phyloP scores from a whole-genome alignment of 768 basidiomycete species.

The Lanmaoa rubissima region DNA sequence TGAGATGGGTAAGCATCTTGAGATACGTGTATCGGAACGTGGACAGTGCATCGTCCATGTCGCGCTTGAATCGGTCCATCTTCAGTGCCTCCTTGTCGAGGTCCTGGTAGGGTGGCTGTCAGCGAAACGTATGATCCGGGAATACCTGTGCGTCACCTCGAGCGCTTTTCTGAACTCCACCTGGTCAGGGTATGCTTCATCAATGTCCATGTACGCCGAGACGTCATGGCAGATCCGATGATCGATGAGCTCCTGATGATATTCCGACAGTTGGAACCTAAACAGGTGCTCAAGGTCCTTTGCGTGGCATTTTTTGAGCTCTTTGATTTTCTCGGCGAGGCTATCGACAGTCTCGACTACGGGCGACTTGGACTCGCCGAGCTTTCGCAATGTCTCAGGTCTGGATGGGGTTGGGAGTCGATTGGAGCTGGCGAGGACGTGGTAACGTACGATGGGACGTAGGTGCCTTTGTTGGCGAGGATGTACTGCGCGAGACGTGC shows the following conservation, averaged over 20 bases:
- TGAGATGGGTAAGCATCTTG: constrained; percentile 21
- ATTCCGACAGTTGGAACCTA: constrained; percentile 30
- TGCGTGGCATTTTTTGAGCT: constrained; percentile 30
- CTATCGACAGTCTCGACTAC: constrained; percentile 26
- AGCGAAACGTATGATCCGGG: not conserved
- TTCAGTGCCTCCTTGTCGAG: constrained; percentile 16
- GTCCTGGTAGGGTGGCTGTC: constrained; percentile 9
- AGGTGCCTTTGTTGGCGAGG: constrained; percentile 38
- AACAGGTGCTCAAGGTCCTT: constrained; percentile 32
- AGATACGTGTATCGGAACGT: constrained; percentile 33
- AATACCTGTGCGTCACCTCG: constrained; percentile 8
- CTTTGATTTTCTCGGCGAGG: constrained; percentile 29
- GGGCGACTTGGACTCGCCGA: constrained; percentile 12
- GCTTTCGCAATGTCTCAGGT: constrained; percentile 20
- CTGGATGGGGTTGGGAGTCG: constrained; percentile 2
- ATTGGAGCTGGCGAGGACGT: not conserved
- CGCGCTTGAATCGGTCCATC: constrained; percentile 23
- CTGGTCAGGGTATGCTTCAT: constrained; percentile 23
- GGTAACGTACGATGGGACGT: constrained; percentile 39
- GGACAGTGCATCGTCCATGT: constrained; percentile 30
- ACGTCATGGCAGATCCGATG: constrained; percentile 23
- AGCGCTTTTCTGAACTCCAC: constrained; percentile 27
- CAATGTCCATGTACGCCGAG: constrained; percentile 30
- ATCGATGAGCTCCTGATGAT: constrained; percentile 35
- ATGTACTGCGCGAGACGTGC: constrained; percentile 40